phyloP scores from a whole-genome alignment of 73 alveolate genomes.

The Tetrahymena borealis region DNA sequence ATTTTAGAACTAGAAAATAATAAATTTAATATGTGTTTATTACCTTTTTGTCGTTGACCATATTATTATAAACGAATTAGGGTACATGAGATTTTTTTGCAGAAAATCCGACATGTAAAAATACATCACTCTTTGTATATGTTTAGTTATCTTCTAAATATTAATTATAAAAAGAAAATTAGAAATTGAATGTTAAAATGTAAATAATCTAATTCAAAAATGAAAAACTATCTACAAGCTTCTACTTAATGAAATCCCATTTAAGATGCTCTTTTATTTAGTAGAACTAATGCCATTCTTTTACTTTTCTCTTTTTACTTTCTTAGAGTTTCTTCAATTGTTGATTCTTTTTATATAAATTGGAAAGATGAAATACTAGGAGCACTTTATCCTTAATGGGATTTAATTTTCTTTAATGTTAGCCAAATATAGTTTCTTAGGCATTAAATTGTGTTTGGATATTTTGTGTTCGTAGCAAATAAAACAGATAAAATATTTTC shows the following conservation, averaged over 20 bases:
- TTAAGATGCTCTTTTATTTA: neutral
- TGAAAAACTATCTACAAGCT: neutral
- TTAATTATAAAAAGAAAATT: slow-evolving; percentile 3
- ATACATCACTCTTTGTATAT: slow-evolving; percentile 22
- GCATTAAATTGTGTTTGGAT: slow-evolving; percentile 54
- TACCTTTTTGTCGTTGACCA: slow-evolving; percentile 13
- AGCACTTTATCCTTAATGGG: neutral
- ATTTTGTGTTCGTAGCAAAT: slow-evolving; percentile 71
- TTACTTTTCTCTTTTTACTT: neutral
- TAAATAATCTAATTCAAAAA: slow-evolving; percentile 3
- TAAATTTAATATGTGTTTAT: neutral
- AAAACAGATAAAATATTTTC: slow-evolving; percentile 76
- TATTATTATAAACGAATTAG: slow-evolving; percentile 22
- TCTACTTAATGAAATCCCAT: neutral
- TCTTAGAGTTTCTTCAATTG: neutral
- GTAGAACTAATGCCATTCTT: neutral
- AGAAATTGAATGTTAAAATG: neutral
- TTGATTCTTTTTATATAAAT: neutral
- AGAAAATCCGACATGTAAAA: slow-evolving; percentile 38
- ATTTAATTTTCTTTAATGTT: neutral
- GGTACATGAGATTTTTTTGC: slow-evolving; percentile 28
- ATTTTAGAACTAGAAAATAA: no score
- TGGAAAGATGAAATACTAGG: neutral
- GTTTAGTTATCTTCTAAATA: slow-evolving; percentile 13
- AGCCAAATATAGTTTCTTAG: slow-evolving; percentile 55